Conservation (phyloP, 2,329 filamentous ascomycete genomes). For the Furcasterigmium furcatum region DNA sequence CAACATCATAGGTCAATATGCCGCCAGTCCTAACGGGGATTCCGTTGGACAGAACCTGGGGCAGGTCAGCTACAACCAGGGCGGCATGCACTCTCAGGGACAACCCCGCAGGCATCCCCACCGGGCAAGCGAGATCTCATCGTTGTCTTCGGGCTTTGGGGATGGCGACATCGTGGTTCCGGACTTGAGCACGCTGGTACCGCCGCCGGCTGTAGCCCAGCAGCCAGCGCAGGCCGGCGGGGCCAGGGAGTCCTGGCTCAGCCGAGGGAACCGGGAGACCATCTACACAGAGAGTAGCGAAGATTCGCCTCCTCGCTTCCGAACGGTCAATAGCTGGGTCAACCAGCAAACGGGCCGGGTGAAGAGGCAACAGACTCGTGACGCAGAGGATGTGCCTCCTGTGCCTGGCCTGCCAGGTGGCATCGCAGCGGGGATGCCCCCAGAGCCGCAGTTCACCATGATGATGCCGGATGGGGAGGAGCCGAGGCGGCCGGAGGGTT, state of each 20-base stretch:
- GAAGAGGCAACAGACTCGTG: slow-evolving; percentile 40
- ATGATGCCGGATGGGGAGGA: slow-evolving; percentile 50
- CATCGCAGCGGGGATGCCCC: slow-evolving; percentile 33
- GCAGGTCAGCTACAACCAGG: no score
- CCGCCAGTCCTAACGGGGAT: no score
- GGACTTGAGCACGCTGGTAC: slow-evolving; percentile 7
- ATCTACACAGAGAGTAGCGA: slow-evolving; percentile 51
- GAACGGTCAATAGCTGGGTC: slow-evolving; percentile 61
- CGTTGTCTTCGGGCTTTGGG: slow-evolving; percentile 62
- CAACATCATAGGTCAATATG: slow-evolving; percentile 13
- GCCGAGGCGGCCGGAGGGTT: slow-evolving; percentile 35
- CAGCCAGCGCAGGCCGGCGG: slow-evolving; percentile 9
- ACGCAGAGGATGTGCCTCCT: slow-evolving; percentile 30
- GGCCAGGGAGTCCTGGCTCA: slow-evolving; percentile 32
- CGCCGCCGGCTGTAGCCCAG: slow-evolving; percentile 9
- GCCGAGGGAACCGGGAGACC: slow-evolving; percentile 39
- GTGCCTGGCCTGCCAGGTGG: slow-evolving; percentile 31
- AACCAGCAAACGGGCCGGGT: slow-evolving; percentile 58
- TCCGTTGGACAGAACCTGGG: not conserved
- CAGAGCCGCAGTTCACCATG: slow-evolving; percentile 43
- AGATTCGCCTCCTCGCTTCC: slow-evolving; percentile 52
- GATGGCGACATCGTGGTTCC: slow-evolving; percentile 56
- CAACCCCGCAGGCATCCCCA: slow-evolving; percentile 29
- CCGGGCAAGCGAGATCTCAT: slow-evolving; percentile 51
- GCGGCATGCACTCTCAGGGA: slow-evolving; percentile 14